These are phyloP conservation scores for Ilex paraguariensis DNA, from an alignment of 305 asterid species.

Conservation along the genomic window DNA sequence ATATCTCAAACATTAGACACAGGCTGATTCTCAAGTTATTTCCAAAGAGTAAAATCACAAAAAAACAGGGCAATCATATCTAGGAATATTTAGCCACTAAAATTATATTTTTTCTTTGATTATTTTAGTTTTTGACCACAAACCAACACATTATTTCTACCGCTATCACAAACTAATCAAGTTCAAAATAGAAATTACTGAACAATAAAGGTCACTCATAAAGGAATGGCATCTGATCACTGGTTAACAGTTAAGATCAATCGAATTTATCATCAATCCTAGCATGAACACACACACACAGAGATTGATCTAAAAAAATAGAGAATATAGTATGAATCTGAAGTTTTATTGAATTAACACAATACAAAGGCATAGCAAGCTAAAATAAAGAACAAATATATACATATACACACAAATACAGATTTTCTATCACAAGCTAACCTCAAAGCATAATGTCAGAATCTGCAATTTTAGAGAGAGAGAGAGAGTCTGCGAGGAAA, in stretches of 20 bases:
- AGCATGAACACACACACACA: background rate
- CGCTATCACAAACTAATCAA: too few species aligned
- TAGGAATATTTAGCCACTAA: too few species aligned
- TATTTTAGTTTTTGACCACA: too few species aligned
- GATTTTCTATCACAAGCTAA: conserved; percentile 13
- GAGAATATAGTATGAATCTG: background rate
- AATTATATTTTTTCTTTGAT: too few species aligned
- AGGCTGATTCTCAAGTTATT: too few species aligned
- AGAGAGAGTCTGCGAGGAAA: conserved; percentile 10
- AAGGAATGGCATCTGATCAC: too few species aligned
- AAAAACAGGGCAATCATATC: too few species aligned
- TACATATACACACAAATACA: too few species aligned
- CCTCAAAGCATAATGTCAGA: conserved; percentile 15
- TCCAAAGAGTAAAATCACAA: too few species aligned
- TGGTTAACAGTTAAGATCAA: background rate
- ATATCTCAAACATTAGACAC: too few species aligned
- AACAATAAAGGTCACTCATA: background rate
- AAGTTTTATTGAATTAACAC: background rate
- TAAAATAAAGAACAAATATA: background rate
- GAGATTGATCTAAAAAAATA: background rate
- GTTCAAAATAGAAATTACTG: too few species aligned
- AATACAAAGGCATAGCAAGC: background rate
- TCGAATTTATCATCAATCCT: background rate
- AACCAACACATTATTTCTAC: too few species aligned
- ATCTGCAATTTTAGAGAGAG: conserved; percentile 13